phyloP scores from a whole-genome alignment of 306 rosid genomes.

The Pterocarpus macrocarpus region DNA sequence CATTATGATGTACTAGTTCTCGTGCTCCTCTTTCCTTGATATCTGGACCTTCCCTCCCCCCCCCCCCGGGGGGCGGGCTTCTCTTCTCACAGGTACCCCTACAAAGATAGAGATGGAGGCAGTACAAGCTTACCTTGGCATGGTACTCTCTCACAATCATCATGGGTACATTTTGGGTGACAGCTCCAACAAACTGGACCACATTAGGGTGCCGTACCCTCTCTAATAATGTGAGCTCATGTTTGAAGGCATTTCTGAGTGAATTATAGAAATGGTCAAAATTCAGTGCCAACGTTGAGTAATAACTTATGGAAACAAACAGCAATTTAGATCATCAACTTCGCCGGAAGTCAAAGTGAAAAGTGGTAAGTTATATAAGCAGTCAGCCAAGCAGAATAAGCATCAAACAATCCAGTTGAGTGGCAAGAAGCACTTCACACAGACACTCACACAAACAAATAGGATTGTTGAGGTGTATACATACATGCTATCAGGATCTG shows the following conservation, averaged over 20 bases:
- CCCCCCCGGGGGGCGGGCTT: neutral
- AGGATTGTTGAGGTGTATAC: constrained; percentile 48
- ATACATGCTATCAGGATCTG: constrained; percentile 90
- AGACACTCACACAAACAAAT: constrained; percentile 32
- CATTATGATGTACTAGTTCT: constrained; percentile 15
- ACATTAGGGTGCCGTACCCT: constrained; percentile 98
- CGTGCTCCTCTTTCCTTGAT: constrained; percentile 8
- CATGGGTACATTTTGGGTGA: constrained; percentile 98
- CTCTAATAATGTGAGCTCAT: constrained; percentile 88
- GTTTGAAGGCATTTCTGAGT: constrained; percentile 86
- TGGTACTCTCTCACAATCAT: constrained; percentile 97
- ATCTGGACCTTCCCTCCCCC: constrained; percentile 26
- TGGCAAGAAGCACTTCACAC: constrained; percentile 43
- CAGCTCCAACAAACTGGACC: constrained; percentile 99
- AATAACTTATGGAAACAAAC: constrained; percentile 39
- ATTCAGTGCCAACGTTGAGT: constrained; percentile 30
- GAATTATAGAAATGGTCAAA: constrained; percentile 39
- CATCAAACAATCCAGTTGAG: constrained; percentile 29
- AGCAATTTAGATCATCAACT: constrained; percentile 12
- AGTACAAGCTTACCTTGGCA: constrained; percentile 73
- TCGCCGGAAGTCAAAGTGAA: constrained; percentile 43
- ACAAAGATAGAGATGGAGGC: constrained; percentile 34
- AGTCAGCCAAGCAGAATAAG: constrained; percentile 28
- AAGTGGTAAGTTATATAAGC: constrained; percentile 33
- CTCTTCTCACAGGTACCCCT: neutral